Percentiles rank a stretch among this genome's conserved stretches.
phyloP scores from a whole-genome alignment of 176 grass and related monocot species.

The Triticum urartu region DNA sequence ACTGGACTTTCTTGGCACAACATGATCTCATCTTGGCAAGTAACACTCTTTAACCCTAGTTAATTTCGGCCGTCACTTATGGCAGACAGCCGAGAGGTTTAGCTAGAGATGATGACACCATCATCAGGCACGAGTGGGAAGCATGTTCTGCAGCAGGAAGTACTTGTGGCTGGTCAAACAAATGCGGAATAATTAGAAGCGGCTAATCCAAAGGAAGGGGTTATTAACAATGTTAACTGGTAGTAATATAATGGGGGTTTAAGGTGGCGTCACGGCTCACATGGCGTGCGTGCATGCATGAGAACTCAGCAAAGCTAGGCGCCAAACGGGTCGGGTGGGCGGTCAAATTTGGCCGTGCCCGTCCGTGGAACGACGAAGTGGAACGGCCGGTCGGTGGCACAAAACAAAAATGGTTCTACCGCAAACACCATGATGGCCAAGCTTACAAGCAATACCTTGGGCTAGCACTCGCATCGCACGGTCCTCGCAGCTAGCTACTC shows the following conservation, averaged over 20 bases:
- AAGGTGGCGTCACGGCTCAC: slow-evolving; percentile 43
- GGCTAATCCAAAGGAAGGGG: slow-evolving; percentile 15
- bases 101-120: not conserved
- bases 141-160: slow-evolving; percentile 29
- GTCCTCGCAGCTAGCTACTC: too few species aligned
- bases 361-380: not conserved
- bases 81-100: not conserved
- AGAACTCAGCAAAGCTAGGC: slow-evolving; percentile 17
- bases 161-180: slow-evolving; percentile 35
- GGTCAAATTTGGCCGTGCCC: slow-evolving; percentile 53
- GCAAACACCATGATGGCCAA: not conserved
- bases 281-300: slow-evolving; percentile 44
- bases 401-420: slow-evolving; percentile 21
- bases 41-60: not conserved
- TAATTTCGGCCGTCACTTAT: not conserved
- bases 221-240: not conserved
- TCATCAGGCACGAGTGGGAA: not conserved
- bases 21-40: too few species aligned
- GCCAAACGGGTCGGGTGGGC: slow-evolving; percentile 33
- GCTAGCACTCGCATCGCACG: too few species aligned
- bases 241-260: not conserved
- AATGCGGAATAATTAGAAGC: slow-evolving; percentile 24
- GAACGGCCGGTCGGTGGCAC: slow-evolving; percentile 39
- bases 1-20: not conserved
- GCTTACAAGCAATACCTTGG: not conserved